Base-by-base conservation (phyloP, 768 basidiomycete genomes). In the Gelatoporia subvermispora region DNA sequence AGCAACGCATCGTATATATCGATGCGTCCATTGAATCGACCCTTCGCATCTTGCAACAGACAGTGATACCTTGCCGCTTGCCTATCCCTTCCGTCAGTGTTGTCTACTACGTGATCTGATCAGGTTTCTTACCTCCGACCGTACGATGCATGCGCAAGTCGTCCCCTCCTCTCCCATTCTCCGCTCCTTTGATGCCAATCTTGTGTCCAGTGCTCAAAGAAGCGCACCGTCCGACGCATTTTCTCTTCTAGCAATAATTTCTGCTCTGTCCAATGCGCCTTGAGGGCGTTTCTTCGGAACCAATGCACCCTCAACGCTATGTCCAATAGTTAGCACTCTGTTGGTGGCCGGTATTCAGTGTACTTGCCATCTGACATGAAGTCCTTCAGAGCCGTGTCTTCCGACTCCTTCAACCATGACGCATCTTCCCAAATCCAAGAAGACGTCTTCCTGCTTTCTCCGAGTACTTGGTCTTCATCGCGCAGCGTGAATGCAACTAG, bases 401-500 rank as follows among this genome's bases (percentile, higher is more conserved):
- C 17, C 21, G 45, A 4, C 18, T 38, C 36, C 2, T 35, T 16
- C 35, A 43, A 49, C 28, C 28, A 31, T 18, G 40, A 24, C 36
- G 31, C 38, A 35, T 49, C 48, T 3, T 35, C 42, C 48, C 48
- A 49, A 22, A 49, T 49, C 48, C 48, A 49, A 1, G 42, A 36
- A 1, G 48, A 42, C 7, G n/a, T 7, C 13, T 18, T 11, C 7
- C 21, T 18, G 39, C 43, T 49, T 8, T 44, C 37, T 1, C 48
- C 48, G 4, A 34, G 24, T 1, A 7, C 5, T 11, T n/a, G 2
- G 10, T 49, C 43, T 8, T 16, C 13, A 4, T 25, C n/a, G 5
- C 23, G 7, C 3, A 49, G 1, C 1, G 36, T 17, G 24, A 44
- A 49, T 3, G 43, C 16, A 8, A 7, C 21, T 18, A 36, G 13